Percentiles rank a stretch among this genome's conserved stretches.
Conservation (phyloP, 306 rosid genomes). For the Prunus salicina region DNA sequence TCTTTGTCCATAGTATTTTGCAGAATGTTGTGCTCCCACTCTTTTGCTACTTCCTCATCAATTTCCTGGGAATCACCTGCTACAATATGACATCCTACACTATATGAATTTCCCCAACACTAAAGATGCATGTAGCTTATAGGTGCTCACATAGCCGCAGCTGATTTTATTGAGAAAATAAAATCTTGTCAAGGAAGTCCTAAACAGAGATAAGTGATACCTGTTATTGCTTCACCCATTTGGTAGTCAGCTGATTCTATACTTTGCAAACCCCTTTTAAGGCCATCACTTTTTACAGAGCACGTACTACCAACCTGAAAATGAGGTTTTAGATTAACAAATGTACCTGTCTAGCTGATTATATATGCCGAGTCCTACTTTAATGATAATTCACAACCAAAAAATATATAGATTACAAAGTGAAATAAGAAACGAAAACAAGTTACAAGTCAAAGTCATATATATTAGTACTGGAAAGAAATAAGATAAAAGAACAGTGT, state of each 20-base stretch:
- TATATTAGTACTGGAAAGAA: not conserved
- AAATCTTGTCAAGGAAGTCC: not conserved
- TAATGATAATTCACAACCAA: conserved; percentile 8
- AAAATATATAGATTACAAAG: not conserved
- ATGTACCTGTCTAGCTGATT: conserved; percentile 20
- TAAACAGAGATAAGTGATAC: conserved; percentile 41
- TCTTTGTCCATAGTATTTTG: conserved; percentile 97
- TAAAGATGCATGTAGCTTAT: conserved; percentile 2
- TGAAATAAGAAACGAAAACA: not conserved
- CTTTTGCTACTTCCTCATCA: conserved; percentile 92
- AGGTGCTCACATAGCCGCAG: not conserved
- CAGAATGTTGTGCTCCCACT: conserved; percentile 98
- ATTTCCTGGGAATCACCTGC: conserved; percentile 83
- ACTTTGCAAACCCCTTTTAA: conserved; percentile 79
- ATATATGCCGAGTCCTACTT: conserved; percentile 7
- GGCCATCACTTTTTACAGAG: conserved; percentile 71
- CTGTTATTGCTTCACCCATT: conserved; percentile 66
- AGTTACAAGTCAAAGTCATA: not conserved
- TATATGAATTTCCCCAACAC: not conserved
- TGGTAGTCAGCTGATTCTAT: conserved; percentile 67
- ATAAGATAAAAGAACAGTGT: not conserved
- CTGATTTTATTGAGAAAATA: not conserved
- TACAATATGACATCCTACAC: conserved; percentile 26
- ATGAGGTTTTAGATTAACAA: conserved; percentile 24
- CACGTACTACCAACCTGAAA: conserved; percentile 69